These are phyloP conservation scores for Lactarius indigo DNA, from an alignment of 768 basidiomycete genomes.

Conservation along the genomic window DNA sequence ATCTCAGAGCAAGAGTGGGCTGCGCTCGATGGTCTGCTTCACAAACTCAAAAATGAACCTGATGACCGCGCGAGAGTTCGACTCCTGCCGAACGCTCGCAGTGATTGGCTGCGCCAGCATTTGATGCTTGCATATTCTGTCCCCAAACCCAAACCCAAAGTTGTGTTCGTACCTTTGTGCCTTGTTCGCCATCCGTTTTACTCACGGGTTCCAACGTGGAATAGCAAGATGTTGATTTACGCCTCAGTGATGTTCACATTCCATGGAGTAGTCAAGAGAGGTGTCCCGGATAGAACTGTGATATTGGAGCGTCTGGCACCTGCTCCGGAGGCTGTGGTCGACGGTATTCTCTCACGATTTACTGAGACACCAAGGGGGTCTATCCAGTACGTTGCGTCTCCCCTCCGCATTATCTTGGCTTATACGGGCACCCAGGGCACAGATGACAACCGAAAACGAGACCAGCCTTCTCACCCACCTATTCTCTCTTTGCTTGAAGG, in stretches of 20 bases:
- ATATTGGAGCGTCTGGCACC: conserved; percentile 53
- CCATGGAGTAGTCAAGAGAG: conserved; percentile 39
- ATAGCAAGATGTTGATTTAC: conserved; percentile 73
- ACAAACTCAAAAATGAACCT: conserved; percentile 49
- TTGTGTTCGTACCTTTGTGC: conserved; percentile 46
- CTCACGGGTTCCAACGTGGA: neutral
- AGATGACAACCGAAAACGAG: conserved; percentile 64
- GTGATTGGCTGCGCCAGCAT: conserved; percentile 71
- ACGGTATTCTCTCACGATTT: conserved; percentile 75
- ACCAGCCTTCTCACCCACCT: conserved; percentile 73
- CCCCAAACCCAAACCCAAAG: conserved; percentile 53
- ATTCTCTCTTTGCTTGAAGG: conserved; percentile 73
- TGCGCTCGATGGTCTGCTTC: conserved; percentile 47
- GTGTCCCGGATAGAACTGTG: conserved; percentile 46
- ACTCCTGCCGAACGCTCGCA: conserved; percentile 58
- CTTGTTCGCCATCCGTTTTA: neutral
- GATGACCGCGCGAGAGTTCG: conserved; percentile 47
- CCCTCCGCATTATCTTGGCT: neutral
- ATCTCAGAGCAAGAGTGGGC: conserved; percentile 82
- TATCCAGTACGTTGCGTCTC: conserved; percentile 47
- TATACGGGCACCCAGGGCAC: conserved; percentile 24
- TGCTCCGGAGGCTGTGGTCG: conserved; percentile 63
- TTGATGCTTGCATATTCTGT: conserved; percentile 41
- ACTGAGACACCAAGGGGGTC: conserved; percentile 71
- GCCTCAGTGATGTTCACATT: conserved; percentile 81